A percentile compares a stretch with the other conserved stretches of the same genome.
phyloP scores from a whole-genome alignment of 148 eudicot genomes.

The Salicornia ramosissima region DNA sequence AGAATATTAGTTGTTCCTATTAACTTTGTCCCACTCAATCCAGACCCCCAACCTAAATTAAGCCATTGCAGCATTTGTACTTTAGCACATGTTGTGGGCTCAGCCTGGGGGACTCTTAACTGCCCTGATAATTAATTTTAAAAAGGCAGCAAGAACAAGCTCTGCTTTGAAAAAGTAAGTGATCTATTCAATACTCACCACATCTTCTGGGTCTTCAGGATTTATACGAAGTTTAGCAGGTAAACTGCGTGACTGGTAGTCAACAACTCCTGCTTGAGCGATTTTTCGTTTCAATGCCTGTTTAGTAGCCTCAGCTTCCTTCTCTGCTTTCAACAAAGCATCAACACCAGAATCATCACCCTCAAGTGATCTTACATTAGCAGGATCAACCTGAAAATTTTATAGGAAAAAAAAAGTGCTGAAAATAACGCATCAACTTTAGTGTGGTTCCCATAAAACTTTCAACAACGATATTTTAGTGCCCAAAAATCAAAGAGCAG shows the following conservation, averaged over 20 bases:
- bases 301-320: conserved; percentile 89
- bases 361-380: conserved; percentile 62
- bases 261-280: conserved; percentile 78
- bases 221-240: conserved; percentile 86
- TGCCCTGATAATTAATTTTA: too few relatives aligned
- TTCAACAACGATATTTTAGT: too few relatives aligned
- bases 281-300: conserved; percentile 91
- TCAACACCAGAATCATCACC: conserved; percentile 45
- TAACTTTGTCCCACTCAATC: background rate
- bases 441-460: too few relatives aligned
- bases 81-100: background rate
- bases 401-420: background rate
- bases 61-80: background rate
- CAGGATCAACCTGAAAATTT: conserved; percentile 81
- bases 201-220: conserved; percentile 93
- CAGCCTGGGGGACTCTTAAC: background rate
- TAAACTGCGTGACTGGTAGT: conserved; percentile 55
- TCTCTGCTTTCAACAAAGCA: conserved; percentile 76
- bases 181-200: conserved; percentile 46
- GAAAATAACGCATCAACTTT: too few relatives aligned
- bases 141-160: background rate
- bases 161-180: background rate
- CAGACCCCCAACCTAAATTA: background rate
- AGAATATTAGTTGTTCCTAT: background rate
- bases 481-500: too few relatives aligned